Base-by-base conservation (phyloP, 305 asterid genomes). In the Caryopteris hybrid region DNA sequence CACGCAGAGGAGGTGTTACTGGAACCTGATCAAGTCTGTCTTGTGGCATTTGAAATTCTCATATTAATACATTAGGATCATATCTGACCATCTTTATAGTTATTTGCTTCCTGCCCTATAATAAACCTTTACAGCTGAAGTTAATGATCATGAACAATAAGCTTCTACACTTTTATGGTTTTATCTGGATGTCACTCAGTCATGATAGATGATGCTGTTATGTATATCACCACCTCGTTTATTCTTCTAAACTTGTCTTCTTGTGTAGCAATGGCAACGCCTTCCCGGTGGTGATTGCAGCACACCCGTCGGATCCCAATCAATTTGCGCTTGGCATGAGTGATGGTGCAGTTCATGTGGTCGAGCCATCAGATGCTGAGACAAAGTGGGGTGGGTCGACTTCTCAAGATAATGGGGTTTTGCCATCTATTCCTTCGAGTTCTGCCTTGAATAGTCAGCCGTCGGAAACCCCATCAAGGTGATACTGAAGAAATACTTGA, bases 261-360 rank as follows among this genome's bases (percentile, higher is more conserved):
- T 63, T 25, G 18, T 65, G 88, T 25, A 82, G 81, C 85, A 72
- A 75, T 0, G 70, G 83, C 61, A 57, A 23, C 33, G 25, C 87
- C 50, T 88, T 77, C 74, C 97, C 98, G 0, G 74, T 79, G 56
- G 97, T 90, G 50, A 88, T 90, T 52, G 96, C 98, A 25, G 95
- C 98, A 34, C 96, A 92, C 53, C 97, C 98, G 5, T 79, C 83
- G 0, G 97, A 92, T 76, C 83, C 89, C 13, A 71, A 80, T 66
- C 97, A 92, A 64, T 92, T 92, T 43, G 98, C 97, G 1, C 90
- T 92, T 2, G 98, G 98, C 54, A 90, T 92, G 97, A 90, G 86
- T 16, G 97, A 90, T 21, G 98, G 98, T 17, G 80, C 86, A 0
- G 96, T 92, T 45, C 83, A 92, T 27, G 98, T 92, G 71, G 76